phyloP scores from a whole-genome alignment of 1,284 basidiomycete species.

The Melanopsichium pennsylvanicum region DNA sequence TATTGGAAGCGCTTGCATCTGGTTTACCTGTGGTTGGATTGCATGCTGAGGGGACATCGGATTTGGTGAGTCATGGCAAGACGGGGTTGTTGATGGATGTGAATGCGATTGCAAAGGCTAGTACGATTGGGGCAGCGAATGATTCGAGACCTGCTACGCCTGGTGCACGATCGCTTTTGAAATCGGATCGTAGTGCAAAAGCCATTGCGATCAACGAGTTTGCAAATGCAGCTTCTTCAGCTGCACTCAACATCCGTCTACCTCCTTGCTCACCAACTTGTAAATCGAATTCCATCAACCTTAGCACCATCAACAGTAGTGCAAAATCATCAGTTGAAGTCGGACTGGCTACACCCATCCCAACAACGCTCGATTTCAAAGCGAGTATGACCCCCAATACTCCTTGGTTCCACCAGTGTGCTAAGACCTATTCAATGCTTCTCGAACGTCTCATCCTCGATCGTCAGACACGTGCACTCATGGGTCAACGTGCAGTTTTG shows the following conservation, averaged over 20 bases:
- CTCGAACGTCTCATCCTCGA: slow-evolving; percentile 66
- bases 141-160: slow-evolving; percentile 16
- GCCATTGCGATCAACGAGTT: slow-evolving; percentile 34
- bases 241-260: slow-evolving; percentile 15
- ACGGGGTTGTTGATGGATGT: slow-evolving; percentile 68
- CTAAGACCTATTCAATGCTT: slow-evolving; percentile 68
- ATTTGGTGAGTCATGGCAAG: slow-evolving; percentile 69
- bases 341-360: slow-evolving; percentile 45
- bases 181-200: background rate
- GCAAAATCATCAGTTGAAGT: no score
- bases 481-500: slow-evolving; percentile 67
- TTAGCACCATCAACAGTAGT: no score
- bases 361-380: slow-evolving; percentile 55
- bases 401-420: slow-evolving; percentile 65
- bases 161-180: slow-evolving; percentile 1
- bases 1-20: slow-evolving; percentile 71
- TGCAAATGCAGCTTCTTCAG: slow-evolving; percentile 22
- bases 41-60: slow-evolving; percentile 71
- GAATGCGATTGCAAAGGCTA: slow-evolving; percentile 37
- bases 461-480: slow-evolving; percentile 65
- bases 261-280: background rate
- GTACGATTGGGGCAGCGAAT: slow-evolving; percentile 1
- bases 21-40: slow-evolving; percentile 72
- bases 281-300: background rate
- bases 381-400: slow-evolving; percentile 63